phyloP scores from a whole-genome alignment of 192 early-diverging fungal genomes.

The Rhizophagus clarus region DNA sequence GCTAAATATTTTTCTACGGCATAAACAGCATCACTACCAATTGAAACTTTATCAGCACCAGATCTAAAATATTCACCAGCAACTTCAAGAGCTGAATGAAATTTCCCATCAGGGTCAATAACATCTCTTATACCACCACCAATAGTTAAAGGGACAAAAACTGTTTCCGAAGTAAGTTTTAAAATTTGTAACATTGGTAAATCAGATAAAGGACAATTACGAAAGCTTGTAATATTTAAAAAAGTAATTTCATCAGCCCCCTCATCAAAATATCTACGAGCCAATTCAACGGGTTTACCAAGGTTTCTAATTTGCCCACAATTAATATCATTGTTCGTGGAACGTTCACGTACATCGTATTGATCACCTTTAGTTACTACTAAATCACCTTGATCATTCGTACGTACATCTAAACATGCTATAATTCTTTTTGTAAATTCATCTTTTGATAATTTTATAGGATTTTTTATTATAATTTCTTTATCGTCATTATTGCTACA shows the following conservation, averaged over 20 bases:
- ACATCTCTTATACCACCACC: constrained; percentile 98
- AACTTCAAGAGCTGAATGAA: constrained; percentile 91
- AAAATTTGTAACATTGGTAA: constrained; percentile 97
- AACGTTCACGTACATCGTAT: constrained; percentile 92
- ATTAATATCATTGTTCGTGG: constrained; percentile 34
- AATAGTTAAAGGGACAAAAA: constrained; percentile 99
- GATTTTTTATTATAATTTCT: background rate
- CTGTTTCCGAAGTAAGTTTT: constrained; percentile 77
- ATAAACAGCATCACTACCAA: constrained; percentile 99
- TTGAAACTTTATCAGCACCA: constrained; percentile 99
- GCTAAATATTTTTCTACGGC: constrained; percentile 84
- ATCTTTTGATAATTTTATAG: constrained; percentile 45
- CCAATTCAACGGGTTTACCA: constrained; percentile 96
- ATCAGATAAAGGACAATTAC: constrained; percentile 86
- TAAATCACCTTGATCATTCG: constrained; percentile 95
- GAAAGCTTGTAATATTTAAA: constrained; percentile 98
- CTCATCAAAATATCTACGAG: constrained; percentile 87
- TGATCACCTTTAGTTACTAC: constrained; percentile 99
- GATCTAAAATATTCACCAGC: constrained; percentile 98
- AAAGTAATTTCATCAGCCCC: constrained; percentile 99
- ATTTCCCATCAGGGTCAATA: constrained; percentile 77
- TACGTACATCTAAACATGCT: constrained; percentile 95
- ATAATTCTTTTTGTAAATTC: constrained; percentile 87
- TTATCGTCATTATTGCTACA: constrained; percentile 32
- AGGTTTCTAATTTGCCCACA: constrained; percentile 84